Evolutionary conservation across 805 yeast genomes (phyloP).

Genomic region (Zygosaccharomyces bailii): DNA sequence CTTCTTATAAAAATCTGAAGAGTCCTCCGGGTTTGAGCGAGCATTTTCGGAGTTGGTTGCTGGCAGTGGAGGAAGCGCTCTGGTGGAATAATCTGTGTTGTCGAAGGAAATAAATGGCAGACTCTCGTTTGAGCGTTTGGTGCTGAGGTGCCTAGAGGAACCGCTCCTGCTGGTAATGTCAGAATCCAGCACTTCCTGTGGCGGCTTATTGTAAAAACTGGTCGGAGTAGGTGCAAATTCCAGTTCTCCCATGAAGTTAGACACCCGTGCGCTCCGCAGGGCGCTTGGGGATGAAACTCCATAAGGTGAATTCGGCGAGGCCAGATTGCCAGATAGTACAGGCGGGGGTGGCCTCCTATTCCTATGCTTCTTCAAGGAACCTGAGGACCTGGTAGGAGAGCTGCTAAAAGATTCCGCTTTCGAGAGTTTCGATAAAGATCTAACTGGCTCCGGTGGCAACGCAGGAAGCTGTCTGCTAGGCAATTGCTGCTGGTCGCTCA

Average conservation of each 20-base stretch:
- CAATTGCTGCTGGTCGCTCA: constrained; percentile 12
- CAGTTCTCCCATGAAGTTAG: constrained; percentile 22
- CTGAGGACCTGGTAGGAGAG: constrained; percentile 5
- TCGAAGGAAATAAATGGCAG: constrained; percentile 12
- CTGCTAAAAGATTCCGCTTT: constrained; percentile 2
- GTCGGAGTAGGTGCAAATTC: constrained; percentile 6
- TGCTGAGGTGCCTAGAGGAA: neutral
- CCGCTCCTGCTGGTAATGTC: neutral
- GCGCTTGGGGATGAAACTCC: constrained; percentile 3
- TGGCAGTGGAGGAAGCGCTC: constrained; percentile 20
- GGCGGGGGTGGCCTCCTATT: constrained; percentile 31
- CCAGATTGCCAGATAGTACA: constrained; percentile 10
- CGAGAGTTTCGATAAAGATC: neutral
- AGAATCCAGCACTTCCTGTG: constrained; percentile 19
- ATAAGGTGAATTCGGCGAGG: constrained; percentile 9
- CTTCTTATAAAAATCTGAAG: constrained; percentile 13
- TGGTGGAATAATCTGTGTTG: constrained; percentile 8
- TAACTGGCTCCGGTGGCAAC: constrained; percentile 6
- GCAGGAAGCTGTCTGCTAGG: neutral
- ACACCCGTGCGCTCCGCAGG: constrained; percentile 9
- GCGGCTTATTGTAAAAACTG: constrained; percentile 15
- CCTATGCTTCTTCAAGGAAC: constrained; percentile 4
- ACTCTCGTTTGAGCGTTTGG: constrained; percentile 7
- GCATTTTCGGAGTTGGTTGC: neutral
- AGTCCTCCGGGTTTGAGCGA: neutral